These are phyloP conservation scores for Globisporangium echinulatum DNA, from an alignment of 352 stramenopile species.

Conservation along the genomic window DNA sequence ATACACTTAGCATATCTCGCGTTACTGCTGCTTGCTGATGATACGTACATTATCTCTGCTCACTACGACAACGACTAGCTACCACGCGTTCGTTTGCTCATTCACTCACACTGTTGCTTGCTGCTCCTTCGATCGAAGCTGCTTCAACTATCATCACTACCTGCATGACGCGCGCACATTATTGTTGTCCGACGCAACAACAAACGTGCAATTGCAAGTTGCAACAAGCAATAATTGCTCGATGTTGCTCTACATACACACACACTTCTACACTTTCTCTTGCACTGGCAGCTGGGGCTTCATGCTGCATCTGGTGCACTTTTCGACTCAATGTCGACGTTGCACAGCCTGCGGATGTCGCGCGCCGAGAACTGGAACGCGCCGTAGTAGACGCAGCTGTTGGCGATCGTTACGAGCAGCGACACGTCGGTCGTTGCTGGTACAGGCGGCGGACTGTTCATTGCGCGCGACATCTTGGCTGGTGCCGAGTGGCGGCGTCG, in stretches of 20 bases:
- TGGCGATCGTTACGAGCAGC: constrained; percentile 57
- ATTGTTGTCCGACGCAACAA: no score
- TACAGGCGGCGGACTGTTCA: constrained; percentile 40
- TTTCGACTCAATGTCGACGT: constrained; percentile 5
- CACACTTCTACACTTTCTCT: neutral
- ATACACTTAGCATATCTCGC: no score
- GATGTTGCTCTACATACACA: neutral
- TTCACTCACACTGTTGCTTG: neutral
- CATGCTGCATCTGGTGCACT: neutral
- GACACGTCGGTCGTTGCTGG: constrained; percentile 23
- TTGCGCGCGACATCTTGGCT: constrained; percentile 17
- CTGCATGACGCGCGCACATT: neutral
- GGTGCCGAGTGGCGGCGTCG: constrained; percentile 12
- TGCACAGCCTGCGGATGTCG: constrained; percentile 22
- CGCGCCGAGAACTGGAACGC: constrained; percentile 23
- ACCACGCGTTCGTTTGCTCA: neutral
- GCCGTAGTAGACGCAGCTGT: constrained; percentile 56
- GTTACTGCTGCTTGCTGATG: neutral
- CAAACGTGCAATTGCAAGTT: no score
- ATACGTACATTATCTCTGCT: neutral
- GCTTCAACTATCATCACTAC: no score
- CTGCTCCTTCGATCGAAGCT: neutral
- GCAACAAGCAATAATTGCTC: neutral
- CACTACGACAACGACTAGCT: no score
- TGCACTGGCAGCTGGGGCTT: neutral